Percentiles rank a stretch among this genome's conserved stretches.
Conservation (phyloP, 2,329 filamentous ascomycete genomes). For the Colletotrichum sp. region DNA sequence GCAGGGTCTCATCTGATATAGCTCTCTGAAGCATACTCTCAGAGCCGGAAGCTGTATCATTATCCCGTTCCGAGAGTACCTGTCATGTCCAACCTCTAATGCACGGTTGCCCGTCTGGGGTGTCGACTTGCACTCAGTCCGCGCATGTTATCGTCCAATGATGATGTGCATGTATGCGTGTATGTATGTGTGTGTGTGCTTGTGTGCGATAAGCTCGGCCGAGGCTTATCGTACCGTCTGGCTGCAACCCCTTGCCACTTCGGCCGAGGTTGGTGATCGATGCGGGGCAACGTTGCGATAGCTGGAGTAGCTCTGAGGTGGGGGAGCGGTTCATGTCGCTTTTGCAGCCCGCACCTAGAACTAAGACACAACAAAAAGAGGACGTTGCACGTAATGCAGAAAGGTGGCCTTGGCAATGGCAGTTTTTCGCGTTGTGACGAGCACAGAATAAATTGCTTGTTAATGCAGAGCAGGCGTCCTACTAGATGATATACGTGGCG, state of each 20-base stretch:
- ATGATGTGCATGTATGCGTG: no score
- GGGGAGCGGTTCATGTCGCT: background rate
- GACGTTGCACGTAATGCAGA: no score
- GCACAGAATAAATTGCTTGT: no score
- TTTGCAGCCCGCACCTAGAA: no score
- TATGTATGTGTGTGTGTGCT: no score
- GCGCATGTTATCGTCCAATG: background rate
- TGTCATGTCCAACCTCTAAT: background rate
- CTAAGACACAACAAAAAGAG: no score
- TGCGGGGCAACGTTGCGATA: background rate
- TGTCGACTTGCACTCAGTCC: background rate
- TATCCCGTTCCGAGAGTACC: background rate
- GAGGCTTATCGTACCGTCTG: background rate
- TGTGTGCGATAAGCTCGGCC: background rate
- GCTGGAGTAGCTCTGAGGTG: accelerated
- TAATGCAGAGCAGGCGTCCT: no score
- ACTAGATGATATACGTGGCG: no score
- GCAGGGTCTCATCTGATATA: background rate
- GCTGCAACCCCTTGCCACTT: background rate
- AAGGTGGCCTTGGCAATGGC: no score
- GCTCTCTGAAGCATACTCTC: background rate
- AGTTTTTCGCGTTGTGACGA: no score
- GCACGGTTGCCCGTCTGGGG: background rate
- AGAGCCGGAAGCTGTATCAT: background rate
- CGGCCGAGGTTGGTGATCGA: background rate